phyloP scores from a whole-genome alignment of 345 rosid species.

The Raphanus sativus region DNA sequence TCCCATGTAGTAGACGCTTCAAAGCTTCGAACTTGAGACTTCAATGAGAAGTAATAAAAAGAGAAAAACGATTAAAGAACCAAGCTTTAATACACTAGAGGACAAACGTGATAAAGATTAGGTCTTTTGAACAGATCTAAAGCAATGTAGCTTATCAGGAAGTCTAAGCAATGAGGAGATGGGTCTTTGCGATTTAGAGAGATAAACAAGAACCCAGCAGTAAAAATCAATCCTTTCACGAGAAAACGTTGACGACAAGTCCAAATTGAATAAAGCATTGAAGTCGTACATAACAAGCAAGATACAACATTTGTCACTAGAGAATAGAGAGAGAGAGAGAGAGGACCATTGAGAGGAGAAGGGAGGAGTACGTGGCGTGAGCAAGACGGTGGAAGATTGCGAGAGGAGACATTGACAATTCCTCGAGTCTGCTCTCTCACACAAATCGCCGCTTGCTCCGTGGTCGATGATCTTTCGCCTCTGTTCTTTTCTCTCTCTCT shows the following conservation, averaged over 20 bases:
- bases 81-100: not conserved
- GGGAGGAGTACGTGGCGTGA: constrained; percentile 30
- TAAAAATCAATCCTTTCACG: not conserved
- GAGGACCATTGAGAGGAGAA: constrained; percentile 31
- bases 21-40: constrained; percentile 32
- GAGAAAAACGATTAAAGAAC: constrained; percentile 2
- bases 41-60: not conserved
- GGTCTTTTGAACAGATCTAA: constrained; percentile 8
- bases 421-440: constrained; percentile 1
- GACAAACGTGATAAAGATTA: constrained; percentile 4
- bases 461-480: constrained; percentile 15
- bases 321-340: not conserved
- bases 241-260: constrained; percentile 9
- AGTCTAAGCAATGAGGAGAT: constrained; percentile 1
- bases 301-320: constrained; percentile 21
- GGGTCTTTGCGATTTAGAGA: not conserved
- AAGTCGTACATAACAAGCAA: constrained; percentile 26
- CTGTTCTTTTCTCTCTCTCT: not conserved
- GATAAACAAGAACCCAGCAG: constrained; percentile 1
- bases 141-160: constrained; percentile 26
- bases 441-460: constrained; percentile 33
- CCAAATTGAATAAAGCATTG: constrained; percentile 22
- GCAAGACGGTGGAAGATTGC: constrained; percentile 21
- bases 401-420: constrained; percentile 37
- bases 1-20: constrained; percentile 17